Evolutionary conservation across 1,284 basidiomycete genomes (phyloP).

Genomic region (Ustanciosporium gigantosporum): DNA sequence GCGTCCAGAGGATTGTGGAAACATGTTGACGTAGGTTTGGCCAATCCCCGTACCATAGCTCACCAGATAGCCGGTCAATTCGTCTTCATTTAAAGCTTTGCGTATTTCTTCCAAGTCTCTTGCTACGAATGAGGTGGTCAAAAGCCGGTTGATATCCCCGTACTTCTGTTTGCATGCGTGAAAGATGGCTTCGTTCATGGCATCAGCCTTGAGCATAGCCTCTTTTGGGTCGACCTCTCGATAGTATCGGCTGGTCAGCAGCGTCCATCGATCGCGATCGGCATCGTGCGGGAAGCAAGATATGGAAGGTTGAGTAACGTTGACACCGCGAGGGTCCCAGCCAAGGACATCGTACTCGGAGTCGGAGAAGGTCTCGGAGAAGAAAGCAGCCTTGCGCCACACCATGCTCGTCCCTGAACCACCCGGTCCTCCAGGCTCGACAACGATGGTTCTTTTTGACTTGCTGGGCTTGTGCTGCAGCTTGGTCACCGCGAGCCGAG

Average conservation of each 20-base stretch:
- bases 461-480: conserved; percentile 7
- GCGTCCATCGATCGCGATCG: conserved; percentile 30
- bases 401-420: conserved; percentile 20
- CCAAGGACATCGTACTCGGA: conserved; percentile 23
- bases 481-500: conserved; percentile 17
- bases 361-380: conserved; percentile 10
- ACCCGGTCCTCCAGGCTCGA: conserved; percentile 40
- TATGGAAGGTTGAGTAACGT: conserved; percentile 16
- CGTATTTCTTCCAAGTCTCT: conserved; percentile 30
- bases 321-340: conserved; percentile 37
- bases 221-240: conserved; percentile 1
- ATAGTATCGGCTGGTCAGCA: conserved; percentile 3
- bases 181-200: conserved; percentile 17
- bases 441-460: conserved; percentile 13
- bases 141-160: conserved; percentile 13
- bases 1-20: conserved; percentile 19
- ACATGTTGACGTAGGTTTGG: conserved; percentile 35
- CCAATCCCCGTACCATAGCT: conserved; percentile 38
- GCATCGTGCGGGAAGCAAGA: conserved; percentile 32
- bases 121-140: conserved; percentile 32
- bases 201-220: conserved; percentile 7
- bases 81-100: conserved; percentile 15
- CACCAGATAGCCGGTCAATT: conserved; percentile 24
- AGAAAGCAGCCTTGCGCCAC: conserved; percentile 6
- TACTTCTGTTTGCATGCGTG: conserved; percentile 16